These are phyloP conservation scores for Cochlearia excelsa DNA, from an alignment of 345 rosid genomes.

Conservation along the genomic window DNA sequence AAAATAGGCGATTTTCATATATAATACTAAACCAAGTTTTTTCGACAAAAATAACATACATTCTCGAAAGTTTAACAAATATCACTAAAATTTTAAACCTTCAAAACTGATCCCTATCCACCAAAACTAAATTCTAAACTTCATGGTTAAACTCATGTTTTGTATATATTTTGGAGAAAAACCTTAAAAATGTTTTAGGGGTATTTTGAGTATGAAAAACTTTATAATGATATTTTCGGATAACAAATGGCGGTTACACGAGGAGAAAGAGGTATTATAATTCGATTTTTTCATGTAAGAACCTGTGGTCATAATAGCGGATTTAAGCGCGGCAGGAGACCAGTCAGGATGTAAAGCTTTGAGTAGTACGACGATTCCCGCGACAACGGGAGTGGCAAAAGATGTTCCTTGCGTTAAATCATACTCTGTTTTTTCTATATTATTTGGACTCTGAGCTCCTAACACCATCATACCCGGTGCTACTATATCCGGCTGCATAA, in stretches of 20 bases:
- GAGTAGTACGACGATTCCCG: conserved; percentile 42
- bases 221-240: too few relatives aligned
- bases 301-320: conserved; percentile 57
- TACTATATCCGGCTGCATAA: conserved; percentile 29
- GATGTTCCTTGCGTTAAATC: conserved; percentile 49
- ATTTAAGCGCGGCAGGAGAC: conserved; percentile 63
- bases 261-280: not conserved
- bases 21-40: too few relatives aligned
- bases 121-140: too few relatives aligned
- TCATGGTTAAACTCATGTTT: too few relatives aligned
- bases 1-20: not conserved
- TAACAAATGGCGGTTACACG: not conserved
- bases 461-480: conserved; percentile 18
- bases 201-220: too few relatives aligned
- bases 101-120: too few relatives aligned
- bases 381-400: conserved; percentile 55
- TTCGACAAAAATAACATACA: too few relatives aligned
- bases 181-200: too few relatives aligned
- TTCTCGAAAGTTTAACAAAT: too few relatives aligned
- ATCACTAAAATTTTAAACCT: too few relatives aligned
- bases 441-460: conserved; percentile 14
- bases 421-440: conserved; percentile 13
- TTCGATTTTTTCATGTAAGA: conserved; percentile 7
- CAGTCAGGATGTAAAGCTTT: conserved; percentile 43
- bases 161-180: too few relatives aligned